Evolutionary conservation across 345 rosid genomes (phyloP).

Genomic region (Crucihimalaya himalaica): DNA sequence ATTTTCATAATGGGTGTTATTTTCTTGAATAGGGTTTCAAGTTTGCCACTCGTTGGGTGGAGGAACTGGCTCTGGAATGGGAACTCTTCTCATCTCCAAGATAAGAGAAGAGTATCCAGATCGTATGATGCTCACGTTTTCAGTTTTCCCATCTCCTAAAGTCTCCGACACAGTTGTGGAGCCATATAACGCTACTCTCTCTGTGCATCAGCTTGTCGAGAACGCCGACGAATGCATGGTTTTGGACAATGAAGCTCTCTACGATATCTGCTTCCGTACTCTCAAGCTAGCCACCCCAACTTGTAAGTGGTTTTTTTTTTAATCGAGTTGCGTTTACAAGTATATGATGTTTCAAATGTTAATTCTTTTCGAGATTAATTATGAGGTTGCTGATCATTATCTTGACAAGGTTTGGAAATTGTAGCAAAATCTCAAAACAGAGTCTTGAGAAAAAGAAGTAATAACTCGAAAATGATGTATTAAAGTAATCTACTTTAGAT

Average conservation of each 20-base stretch:
- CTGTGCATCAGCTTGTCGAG: conserved; percentile 68
- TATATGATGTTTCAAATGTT: not conserved
- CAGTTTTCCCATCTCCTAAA: conserved; percentile 71
- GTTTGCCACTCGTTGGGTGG: conserved; percentile 69
- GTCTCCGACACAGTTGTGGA: conserved; percentile 75
- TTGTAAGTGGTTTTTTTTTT: conserved; percentile 42
- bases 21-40: conserved; percentile 52
- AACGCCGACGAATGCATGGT: conserved; percentile 74
- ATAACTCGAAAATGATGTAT: not conserved
- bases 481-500: not conserved
- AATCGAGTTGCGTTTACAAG: not conserved
- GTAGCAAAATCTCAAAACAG: not conserved
- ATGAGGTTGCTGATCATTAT: not conserved
- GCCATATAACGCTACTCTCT: conserved; percentile 71
- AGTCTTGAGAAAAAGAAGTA: not conserved
- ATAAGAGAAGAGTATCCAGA: conserved; percentile 76
- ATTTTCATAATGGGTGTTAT: not conserved
- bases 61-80: conserved; percentile 74
- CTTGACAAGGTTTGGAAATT: not conserved
- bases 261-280: conserved; percentile 68
- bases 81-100: conserved; percentile 65
- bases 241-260: conserved; percentile 66
- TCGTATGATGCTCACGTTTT: conserved; percentile 75
- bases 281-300: conserved; percentile 66
- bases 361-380: not conserved